Evolutionary conservation across 139 green algal species (phyloP).

Genomic region (Picochlorum costavermella): DNA sequence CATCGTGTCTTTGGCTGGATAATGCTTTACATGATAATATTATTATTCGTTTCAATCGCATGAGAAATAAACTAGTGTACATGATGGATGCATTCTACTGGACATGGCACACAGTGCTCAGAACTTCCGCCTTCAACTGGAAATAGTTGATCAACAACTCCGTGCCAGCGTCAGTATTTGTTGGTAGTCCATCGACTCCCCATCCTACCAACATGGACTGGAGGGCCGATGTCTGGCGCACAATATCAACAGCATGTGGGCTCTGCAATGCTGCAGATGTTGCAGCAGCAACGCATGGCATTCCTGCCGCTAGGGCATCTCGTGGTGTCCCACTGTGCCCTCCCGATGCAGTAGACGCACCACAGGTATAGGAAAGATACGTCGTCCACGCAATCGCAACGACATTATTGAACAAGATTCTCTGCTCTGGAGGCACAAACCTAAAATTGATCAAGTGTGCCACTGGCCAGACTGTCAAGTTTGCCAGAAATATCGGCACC

Average conservation of each 20-base stretch:
- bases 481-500: constrained; percentile 44
- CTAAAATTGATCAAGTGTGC: constrained; percentile 79
- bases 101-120: not conserved
- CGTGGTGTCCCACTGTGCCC: not conserved
- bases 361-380: constrained; percentile 21
- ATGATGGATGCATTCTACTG: not conserved
- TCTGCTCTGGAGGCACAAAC: constrained; percentile 54
- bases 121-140: constrained; percentile 12
- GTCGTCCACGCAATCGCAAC: constrained; percentile 31
- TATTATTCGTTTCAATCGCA: not conserved
- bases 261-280: not conserved
- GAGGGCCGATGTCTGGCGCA: constrained; percentile 14
- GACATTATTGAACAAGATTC: constrained; percentile 79
- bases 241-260: constrained; percentile 2
- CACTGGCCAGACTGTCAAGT: constrained; percentile 50
- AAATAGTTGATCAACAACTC: constrained; percentile 19
- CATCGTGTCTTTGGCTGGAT: constrained; percentile 20
- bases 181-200: constrained; percentile 6
- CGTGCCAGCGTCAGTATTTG: constrained; percentile 11
- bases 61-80: not conserved
- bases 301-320: not conserved
- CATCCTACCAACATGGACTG: constrained; percentile 12
- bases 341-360: not conserved
- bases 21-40: not conserved
- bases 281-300: not conserved